These are phyloP conservation scores for Tylopilus cervinicoccineus DNA, from an alignment of 768 basidiomycete genomes.

Conservation along the genomic window DNA sequence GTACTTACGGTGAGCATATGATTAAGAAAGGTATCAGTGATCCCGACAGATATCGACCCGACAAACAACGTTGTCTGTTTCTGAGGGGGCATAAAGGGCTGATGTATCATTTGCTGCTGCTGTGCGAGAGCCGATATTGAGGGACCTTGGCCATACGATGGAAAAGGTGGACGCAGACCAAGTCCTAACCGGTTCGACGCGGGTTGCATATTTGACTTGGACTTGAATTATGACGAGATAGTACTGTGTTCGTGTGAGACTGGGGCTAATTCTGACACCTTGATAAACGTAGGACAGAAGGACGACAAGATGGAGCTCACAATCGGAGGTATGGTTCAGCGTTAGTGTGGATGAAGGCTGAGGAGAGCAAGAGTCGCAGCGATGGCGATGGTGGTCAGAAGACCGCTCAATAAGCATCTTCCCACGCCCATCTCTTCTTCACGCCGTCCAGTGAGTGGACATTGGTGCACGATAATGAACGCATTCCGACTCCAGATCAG, in stretches of 20 bases:
- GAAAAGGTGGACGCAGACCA: slow-evolving; percentile 84
- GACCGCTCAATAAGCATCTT: not conserved
- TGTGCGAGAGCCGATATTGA: slow-evolving; percentile 88
- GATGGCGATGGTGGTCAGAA: too few relatives aligned
- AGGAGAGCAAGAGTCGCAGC: not conserved
- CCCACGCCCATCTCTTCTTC: slow-evolving; percentile 43
- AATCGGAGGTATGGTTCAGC: not conserved
- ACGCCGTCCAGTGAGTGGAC: slow-evolving; percentile 43
- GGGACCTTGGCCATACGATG: slow-evolving; percentile 87
- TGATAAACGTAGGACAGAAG: not conserved
- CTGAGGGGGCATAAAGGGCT: slow-evolving; percentile 65
- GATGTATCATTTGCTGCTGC: slow-evolving; percentile 64
- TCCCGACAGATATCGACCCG: slow-evolving; percentile 93
- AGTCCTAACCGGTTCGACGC: slow-evolving; percentile 75
- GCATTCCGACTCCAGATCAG: slow-evolving; percentile 31
- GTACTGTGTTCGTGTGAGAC: slow-evolving; percentile 2
- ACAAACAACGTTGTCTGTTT: slow-evolving; percentile 81
- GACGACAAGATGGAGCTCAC: not conserved
- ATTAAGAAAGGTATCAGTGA: slow-evolving; percentile 79
- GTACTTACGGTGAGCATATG: slow-evolving; percentile 64
- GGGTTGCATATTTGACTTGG: slow-evolving; percentile 59
- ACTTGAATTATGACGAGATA: slow-evolving; percentile 3
- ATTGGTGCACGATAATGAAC: not conserved
- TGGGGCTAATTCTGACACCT: not conserved
- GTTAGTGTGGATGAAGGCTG: not conserved